A percentile compares a stretch with the other conserved stretches of the same genome.
phyloP scores from a whole-genome alignment of 1,284 basidiomycete species.

The Athelia sp. region DNA sequence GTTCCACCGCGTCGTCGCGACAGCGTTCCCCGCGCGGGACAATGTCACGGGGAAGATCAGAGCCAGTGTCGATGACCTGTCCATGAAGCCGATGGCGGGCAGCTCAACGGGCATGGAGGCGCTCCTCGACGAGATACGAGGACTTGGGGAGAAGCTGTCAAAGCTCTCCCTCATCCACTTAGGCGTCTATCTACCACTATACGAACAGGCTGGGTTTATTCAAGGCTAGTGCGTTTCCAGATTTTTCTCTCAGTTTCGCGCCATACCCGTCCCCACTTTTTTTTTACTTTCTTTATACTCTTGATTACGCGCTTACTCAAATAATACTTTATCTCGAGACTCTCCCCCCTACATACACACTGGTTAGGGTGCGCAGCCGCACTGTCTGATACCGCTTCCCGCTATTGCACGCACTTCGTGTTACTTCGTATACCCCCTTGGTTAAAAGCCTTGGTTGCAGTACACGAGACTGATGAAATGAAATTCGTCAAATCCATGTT shows the following conservation, averaged over 20 bases:
- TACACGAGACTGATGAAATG: too few species aligned
- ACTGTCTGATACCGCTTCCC: too few species aligned
- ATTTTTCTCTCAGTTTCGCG: background rate
- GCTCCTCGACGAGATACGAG: constrained; percentile 61
- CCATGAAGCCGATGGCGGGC: constrained; percentile 16
- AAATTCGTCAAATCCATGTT: too few species aligned
- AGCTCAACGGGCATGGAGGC: constrained; percentile 60
- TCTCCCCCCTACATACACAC: too few species aligned
- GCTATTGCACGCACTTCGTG: too few species aligned
- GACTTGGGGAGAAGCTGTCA: constrained; percentile 63
- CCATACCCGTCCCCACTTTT: too few species aligned
- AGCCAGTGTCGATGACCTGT: constrained; percentile 10
- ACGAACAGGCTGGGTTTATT: constrained; percentile 61
- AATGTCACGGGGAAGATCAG: constrained; percentile 22
- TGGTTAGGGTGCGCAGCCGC: too few species aligned
- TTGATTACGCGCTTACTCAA: too few species aligned
- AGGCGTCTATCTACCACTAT: constrained; percentile 67
- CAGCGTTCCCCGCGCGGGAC: constrained; percentile 42
- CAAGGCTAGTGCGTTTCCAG: background rate
- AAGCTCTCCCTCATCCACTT: constrained; percentile 69
- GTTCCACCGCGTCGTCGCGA: constrained; percentile 50
- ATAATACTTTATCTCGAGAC: too few species aligned
- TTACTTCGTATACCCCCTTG: too few species aligned
- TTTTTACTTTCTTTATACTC: too few species aligned
- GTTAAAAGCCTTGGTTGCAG: too few species aligned